Percentiles rank a stretch among this genome's conserved stretches.
Evolutionary conservation across 176 grass and related monocot genomes (phyloP).

Genomic region (Bothriochloa decipiens): DNA sequence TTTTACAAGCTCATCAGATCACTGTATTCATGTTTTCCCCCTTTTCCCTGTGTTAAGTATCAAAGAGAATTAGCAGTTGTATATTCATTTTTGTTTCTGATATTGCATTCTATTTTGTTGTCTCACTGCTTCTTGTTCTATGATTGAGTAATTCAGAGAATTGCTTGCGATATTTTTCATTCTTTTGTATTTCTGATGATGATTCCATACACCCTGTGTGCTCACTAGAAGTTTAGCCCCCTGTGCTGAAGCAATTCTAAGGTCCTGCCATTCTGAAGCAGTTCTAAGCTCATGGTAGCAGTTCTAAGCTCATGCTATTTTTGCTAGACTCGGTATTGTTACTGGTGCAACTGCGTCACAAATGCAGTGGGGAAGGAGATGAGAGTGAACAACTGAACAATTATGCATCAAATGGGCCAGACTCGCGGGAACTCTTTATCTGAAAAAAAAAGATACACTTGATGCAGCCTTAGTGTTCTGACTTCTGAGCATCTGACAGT

Average conservation of each 20-base stretch:
- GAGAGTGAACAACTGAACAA: neutral
- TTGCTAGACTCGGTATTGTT: neutral
- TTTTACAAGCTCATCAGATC: neutral
- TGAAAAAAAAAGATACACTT: too few species aligned
- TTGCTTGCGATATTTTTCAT: neutral
- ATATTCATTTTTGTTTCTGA: neutral
- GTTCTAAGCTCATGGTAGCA: neutral
- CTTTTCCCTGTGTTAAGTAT: neutral
- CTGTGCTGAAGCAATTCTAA: neutral
- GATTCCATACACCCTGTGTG: neutral
- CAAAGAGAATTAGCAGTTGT: neutral
- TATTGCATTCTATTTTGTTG: neutral
- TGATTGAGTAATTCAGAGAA: neutral
- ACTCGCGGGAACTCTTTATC: too few species aligned
- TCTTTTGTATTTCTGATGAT: neutral
- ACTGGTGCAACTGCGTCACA: neutral
- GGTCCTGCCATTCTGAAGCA: neutral
- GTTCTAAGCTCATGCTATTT: too few species aligned
- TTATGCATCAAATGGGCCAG: neutral
- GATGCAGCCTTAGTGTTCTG: too few species aligned
- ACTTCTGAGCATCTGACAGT: too few species aligned
- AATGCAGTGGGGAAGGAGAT: neutral
- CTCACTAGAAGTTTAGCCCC: neutral
- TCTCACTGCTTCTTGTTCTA: neutral
- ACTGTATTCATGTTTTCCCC: neutral